Percentiles rank a stretch among this genome's conserved stretches.
Evolutionary conservation across 257 asterid genomes (phyloP).

Genomic region (Mitragyna speciosa): DNA sequence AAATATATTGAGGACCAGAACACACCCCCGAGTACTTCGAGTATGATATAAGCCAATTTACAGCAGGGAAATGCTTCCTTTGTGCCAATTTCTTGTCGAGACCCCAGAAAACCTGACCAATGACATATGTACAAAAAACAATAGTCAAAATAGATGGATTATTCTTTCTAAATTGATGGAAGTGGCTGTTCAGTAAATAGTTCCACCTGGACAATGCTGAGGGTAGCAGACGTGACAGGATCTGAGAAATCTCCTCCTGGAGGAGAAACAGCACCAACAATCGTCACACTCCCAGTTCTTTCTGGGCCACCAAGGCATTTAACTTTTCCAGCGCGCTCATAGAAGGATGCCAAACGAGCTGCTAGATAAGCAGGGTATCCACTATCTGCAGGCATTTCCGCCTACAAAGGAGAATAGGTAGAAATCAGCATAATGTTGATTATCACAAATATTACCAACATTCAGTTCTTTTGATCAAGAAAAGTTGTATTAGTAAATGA

Average conservation of each 20-base stretch:
- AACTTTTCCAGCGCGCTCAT: constrained; percentile 99
- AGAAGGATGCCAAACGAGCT: constrained; percentile 97
- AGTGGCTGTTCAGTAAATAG: neutral
- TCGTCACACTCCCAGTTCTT: constrained; percentile 96
- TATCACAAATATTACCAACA: neutral
- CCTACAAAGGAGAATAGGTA: constrained; percentile 43
- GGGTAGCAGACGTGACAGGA: constrained; percentile 99
- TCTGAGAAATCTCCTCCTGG: constrained; percentile 99
- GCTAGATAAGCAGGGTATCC: constrained; percentile 99
- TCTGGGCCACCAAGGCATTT: constrained; percentile 99
- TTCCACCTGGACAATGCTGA: constrained; percentile 92
- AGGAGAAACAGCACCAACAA: constrained; percentile 99
- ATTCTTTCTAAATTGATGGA: constrained; percentile 15
- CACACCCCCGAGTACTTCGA: constrained; percentile 93
- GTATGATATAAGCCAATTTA: constrained; percentile 98
- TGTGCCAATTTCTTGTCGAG: constrained; percentile 98
- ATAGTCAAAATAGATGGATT: neutral
- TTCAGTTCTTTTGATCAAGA: no score
- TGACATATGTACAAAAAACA: constrained; percentile 15
- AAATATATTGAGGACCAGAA: constrained; percentile 15
- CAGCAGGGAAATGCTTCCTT: constrained; percentile 97
- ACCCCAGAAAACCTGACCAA: constrained; percentile 95
- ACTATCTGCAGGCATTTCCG: constrained; percentile 99
- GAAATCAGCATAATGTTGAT: constrained; percentile 12
- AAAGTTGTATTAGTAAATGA: neutral